phyloP scores from a whole-genome alignment of 306 rosid species.

The Cucumis hystrix region DNA sequence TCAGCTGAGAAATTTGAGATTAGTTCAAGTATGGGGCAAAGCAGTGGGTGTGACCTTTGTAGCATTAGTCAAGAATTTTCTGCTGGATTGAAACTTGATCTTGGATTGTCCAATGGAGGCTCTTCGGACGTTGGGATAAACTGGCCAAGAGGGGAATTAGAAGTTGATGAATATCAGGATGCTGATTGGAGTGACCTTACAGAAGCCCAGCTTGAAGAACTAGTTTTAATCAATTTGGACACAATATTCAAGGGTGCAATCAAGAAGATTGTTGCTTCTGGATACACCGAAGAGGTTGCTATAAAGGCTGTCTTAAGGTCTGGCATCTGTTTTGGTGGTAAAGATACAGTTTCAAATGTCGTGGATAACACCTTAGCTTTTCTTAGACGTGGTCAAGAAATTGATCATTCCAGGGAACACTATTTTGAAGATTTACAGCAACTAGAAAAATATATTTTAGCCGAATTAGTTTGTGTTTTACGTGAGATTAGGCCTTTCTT shows the following conservation, averaged over 20 bases:
- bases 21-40: conserved; percentile 29
- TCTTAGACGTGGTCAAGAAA: conserved; percentile 66
- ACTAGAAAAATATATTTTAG: conserved; percentile 77
- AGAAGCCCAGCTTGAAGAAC: conserved; percentile 73
- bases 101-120: conserved; percentile 46
- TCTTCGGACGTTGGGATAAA: conserved; percentile 30
- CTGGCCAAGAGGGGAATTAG: conserved; percentile 44
- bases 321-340: conserved; percentile 78
- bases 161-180: conserved; percentile 49
- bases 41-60: conserved; percentile 35
- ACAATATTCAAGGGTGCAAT: conserved; percentile 65
- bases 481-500: conserved; percentile 77
- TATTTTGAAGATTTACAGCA: conserved; percentile 66
- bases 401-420: conserved; percentile 63
- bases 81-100: conserved; percentile 72
- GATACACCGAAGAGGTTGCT: conserved; percentile 67
- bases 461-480: conserved; percentile 82
- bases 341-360: conserved; percentile 69
- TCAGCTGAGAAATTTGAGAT: conserved; percentile 66
- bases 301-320: conserved; percentile 63
- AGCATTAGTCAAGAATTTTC: conserved; percentile 38
- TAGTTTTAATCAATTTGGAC: conserved; percentile 54
- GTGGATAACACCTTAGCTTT: conserved; percentile 58
- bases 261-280: conserved; percentile 50
- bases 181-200: conserved; percentile 84